These are phyloP conservation scores for Leptographium procerum DNA, from an alignment of 2,329 filamentous ascomycete species.

Conservation along the genomic window DNA sequence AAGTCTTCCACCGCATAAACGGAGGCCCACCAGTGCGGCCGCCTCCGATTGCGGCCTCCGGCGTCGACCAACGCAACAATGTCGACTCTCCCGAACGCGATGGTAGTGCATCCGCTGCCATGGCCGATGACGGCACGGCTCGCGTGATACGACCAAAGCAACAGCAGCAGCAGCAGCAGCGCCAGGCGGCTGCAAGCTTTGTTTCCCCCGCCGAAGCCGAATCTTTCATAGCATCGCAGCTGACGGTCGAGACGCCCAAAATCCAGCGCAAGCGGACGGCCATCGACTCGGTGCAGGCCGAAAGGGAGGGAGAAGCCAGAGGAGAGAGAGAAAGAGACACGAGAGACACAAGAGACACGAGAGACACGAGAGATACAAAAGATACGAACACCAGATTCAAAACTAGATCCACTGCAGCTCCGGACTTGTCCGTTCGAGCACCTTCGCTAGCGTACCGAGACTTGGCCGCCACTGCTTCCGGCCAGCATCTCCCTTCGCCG, in stretches of 20 bases:
- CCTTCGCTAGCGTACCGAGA: constrained; percentile 57
- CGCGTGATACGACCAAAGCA: background rate
- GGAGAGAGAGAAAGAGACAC: constrained; percentile 8
- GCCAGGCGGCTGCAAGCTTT: constrained; percentile 9
- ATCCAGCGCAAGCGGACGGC: constrained; percentile 13
- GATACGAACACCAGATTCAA: too few relatives aligned
- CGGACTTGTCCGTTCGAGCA: constrained; percentile 91
- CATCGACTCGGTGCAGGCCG: constrained; percentile 14
- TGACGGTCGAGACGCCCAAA: constrained; percentile 17
- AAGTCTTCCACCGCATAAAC: background rate
- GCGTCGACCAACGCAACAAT: too few relatives aligned
- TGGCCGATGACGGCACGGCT: too few relatives aligned
- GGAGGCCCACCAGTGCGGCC: background rate
- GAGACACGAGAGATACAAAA: constrained; percentile 12
- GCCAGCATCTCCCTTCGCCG: constrained; percentile 66
- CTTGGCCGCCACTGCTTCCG: constrained; percentile 37
- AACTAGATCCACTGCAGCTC: constrained; percentile 74
- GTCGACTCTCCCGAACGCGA: background rate
- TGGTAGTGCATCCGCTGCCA: background rate
- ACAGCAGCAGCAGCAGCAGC: background rate
- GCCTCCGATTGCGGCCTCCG: background rate
- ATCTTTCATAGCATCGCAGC: constrained; percentile 13
- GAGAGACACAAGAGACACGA: constrained; percentile 16
- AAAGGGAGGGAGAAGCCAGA: too few relatives aligned
- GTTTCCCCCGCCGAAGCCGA: constrained; percentile 16